phyloP scores from a whole-genome alignment of 352 stramenopile genomes.

The Aphanomyces stellatus region DNA sequence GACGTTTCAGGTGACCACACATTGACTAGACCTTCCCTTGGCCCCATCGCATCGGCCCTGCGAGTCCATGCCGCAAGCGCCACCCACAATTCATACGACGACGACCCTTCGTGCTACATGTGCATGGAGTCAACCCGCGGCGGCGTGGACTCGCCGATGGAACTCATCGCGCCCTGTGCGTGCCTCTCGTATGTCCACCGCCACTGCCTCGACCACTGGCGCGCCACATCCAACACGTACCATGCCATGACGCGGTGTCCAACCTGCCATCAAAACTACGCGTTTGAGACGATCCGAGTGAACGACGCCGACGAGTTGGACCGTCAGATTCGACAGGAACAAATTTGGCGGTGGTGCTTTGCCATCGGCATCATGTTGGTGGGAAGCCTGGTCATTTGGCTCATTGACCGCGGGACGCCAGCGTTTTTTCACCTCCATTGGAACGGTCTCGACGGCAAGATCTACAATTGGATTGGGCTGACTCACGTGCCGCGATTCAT shows the following conservation, averaged over 20 bases:
- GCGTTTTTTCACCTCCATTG: neutral
- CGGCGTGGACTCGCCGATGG: neutral
- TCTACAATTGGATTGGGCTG: slow-evolving; percentile 9
- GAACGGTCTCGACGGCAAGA: slow-evolving; percentile 8
- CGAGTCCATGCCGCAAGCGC: too few relatives aligned
- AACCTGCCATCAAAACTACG: neutral
- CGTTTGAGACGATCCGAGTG: neutral
- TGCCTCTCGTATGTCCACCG: slow-evolving; percentile 15
- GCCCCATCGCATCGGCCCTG: too few relatives aligned
- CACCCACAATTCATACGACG: too few relatives aligned
- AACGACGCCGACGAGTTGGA: neutral
- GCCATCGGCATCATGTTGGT: neutral
- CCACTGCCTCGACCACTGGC: neutral
- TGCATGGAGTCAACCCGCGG: neutral
- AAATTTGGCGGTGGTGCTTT: neutral
- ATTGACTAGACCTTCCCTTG: too few relatives aligned
- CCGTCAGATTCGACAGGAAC: neutral
- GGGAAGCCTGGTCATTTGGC: slow-evolving; percentile 1
- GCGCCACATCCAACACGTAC: neutral
- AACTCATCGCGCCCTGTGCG: slow-evolving; percentile 11
- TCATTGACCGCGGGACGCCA: neutral
- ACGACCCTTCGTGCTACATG: too few relatives aligned
- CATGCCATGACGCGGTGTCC: slow-evolving; percentile 12
- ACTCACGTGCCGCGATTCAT: neutral
- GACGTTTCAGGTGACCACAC: too few relatives aligned